Conservation (phyloP, 495 filamentous ascomycete genomes). For the Daldinia concentrica region DNA sequence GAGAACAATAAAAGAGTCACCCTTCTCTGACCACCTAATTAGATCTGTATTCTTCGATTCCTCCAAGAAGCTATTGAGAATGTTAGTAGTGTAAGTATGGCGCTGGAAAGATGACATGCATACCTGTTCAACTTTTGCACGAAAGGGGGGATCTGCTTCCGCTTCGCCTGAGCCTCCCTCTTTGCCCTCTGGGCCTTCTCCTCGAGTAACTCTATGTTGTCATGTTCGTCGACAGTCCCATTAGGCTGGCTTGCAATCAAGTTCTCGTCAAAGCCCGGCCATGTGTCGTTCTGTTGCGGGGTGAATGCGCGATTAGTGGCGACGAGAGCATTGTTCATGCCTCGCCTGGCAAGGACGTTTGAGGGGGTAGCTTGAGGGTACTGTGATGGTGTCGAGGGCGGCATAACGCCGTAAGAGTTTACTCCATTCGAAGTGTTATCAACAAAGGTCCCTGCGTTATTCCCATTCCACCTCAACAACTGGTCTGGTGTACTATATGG, state of each 20-base stretch:
- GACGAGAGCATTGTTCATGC: conserved; percentile 69
- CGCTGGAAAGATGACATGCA: conserved; percentile 31
- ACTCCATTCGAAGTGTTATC: conserved; percentile 47
- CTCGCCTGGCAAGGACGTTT: conserved; percentile 72
- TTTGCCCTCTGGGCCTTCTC: conserved; percentile 78
- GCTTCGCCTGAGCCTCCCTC: conserved; percentile 81
- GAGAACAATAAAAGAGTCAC: conserved; percentile 94
- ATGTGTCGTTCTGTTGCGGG: conserved; percentile 55
- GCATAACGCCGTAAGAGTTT: conserved; percentile 56
- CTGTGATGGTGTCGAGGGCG: conserved; percentile 51
- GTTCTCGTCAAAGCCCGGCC: conserved; percentile 57
- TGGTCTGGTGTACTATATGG: conserved; percentile 52
- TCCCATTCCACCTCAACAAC: conserved; percentile 54
- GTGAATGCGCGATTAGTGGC: conserved; percentile 54
- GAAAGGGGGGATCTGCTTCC: conserved; percentile 96
- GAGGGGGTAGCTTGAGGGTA: conserved; percentile 58
- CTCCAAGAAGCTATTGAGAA: conserved; percentile 80
- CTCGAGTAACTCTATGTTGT: conserved; percentile 80
- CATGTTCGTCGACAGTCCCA: conserved; percentile 63
- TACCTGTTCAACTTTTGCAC: conserved; percentile 99
- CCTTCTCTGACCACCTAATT: conserved; percentile 96
- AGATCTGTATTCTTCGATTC: conserved; percentile 90
- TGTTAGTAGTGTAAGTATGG: conserved; percentile 6
- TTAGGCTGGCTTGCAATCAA: conserved; percentile 50
- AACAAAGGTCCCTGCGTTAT: conserved; percentile 45